Conservation (phyloP, 2,329 filamentous ascomycete species). For the Trichoderma sp. region DNA sequence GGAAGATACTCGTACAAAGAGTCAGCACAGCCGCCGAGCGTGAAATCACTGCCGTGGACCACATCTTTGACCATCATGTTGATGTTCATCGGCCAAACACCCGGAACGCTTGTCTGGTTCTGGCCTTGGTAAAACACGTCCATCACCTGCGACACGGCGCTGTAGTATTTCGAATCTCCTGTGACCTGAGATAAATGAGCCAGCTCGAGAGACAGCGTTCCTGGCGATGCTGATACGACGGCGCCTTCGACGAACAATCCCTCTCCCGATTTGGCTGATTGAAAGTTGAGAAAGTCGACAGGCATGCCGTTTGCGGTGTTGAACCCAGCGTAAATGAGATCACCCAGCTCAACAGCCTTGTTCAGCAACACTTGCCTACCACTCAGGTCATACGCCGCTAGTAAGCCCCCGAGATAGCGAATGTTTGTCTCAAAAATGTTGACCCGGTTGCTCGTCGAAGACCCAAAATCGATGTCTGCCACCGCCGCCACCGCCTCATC, state of each 20-base stretch:
- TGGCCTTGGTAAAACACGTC: slow-evolving; percentile 64
- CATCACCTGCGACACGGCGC: slow-evolving; percentile 66
- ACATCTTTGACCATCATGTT: slow-evolving; percentile 53
- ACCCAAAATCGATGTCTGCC: slow-evolving; percentile 58
- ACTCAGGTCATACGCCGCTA: slow-evolving; percentile 68
- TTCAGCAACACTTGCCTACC: slow-evolving; percentile 51
- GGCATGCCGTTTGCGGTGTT: slow-evolving; percentile 69
- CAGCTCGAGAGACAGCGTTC: slow-evolving; percentile 70
- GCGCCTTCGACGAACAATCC: slow-evolving; percentile 33
- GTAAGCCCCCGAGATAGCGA: slow-evolving; percentile 65
- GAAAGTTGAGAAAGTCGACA: slow-evolving; percentile 45
- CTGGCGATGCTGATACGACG: slow-evolving; percentile 48
- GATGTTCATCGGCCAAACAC: slow-evolving; percentile 67
- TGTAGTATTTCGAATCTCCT: slow-evolving; percentile 68
- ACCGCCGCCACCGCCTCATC: slow-evolving; percentile 58
- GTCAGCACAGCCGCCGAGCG: slow-evolving; percentile 41
- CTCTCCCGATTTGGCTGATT: slow-evolving; percentile 35
- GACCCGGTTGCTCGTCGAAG: slow-evolving; percentile 45
- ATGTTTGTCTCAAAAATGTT: slow-evolving; percentile 71
- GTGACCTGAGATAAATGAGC: slow-evolving; percentile 71
- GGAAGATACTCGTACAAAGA: slow-evolving; percentile 79
- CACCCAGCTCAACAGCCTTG: slow-evolving; percentile 62
- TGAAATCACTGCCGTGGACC: slow-evolving; percentile 28
- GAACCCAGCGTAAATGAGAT: slow-evolving; percentile 63
- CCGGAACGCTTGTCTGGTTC: slow-evolving; percentile 63